Evolutionary conservation across 1,284 basidiomycete genomes (phyloP).

Genomic region (Ustilago loliicola): DNA sequence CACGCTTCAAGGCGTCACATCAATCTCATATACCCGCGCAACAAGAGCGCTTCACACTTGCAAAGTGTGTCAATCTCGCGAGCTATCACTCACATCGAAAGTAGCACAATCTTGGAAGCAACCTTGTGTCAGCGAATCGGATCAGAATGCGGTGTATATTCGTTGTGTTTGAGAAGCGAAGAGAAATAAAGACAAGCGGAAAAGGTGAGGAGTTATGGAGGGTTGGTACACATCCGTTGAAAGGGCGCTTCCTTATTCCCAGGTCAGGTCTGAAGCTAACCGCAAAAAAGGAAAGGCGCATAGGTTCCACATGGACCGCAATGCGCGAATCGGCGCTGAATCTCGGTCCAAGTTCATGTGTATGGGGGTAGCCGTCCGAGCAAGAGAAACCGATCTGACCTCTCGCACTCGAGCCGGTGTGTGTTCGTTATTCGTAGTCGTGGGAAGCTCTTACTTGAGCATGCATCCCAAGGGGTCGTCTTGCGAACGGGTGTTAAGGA

Average conservation of each 20-base stretch:
- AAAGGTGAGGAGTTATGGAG: not conserved
- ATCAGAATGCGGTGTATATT: conserved; percentile 46
- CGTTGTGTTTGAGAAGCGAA: conserved; percentile 22
- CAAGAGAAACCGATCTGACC: not conserved
- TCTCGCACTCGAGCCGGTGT: not conserved
- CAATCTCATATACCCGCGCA: conserved; percentile 27
- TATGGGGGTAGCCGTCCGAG: not conserved
- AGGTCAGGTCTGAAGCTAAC: too few species aligned
- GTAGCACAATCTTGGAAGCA: too few species aligned
- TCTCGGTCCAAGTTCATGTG: not conserved
- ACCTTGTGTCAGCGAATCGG: not conserved
- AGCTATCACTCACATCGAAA: too few species aligned
- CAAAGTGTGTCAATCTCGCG: not conserved
- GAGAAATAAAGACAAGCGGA: conserved; percentile 5
- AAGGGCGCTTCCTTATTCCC: too few species aligned
- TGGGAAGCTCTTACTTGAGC: conserved; percentile 45
- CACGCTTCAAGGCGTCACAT: not conserved
- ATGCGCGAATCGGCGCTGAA: not conserved
- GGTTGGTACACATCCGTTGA: conserved; percentile 9
- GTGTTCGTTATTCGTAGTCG: not conserved
- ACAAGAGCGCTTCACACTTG: not conserved
- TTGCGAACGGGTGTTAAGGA: conserved; percentile 78
- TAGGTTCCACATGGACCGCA: not conserved
- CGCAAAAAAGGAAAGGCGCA: too few species aligned
- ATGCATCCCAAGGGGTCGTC: conserved; percentile 59